phyloP scores from a whole-genome alignment of 2,329 filamentous ascomycete genomes.

The Botrytis fabae region DNA sequence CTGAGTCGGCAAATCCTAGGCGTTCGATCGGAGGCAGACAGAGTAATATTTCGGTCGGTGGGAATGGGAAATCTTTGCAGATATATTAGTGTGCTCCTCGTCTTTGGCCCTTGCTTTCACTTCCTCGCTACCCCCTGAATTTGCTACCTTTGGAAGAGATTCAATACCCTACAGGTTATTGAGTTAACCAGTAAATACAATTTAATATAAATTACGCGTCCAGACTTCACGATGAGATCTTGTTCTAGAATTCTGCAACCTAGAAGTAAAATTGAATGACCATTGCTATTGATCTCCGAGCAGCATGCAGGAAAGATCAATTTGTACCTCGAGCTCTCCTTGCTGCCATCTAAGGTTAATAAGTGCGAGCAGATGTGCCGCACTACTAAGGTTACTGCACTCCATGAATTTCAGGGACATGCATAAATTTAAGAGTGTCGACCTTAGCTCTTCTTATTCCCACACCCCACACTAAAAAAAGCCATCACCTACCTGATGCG shows the following conservation, averaged over 20 bases:
- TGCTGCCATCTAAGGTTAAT: too few species aligned
- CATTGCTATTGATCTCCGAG: neutral
- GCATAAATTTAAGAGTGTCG: neutral
- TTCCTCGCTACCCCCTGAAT: too few species aligned
- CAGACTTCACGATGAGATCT: neutral
- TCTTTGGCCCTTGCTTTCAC: neutral
- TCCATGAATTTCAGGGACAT: neutral
- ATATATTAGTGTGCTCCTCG: neutral
- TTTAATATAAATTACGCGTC: neutral
- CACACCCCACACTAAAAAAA: constrained; percentile 9
- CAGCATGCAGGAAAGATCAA: neutral
- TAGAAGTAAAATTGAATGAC: too few species aligned
- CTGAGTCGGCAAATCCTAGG: neutral
- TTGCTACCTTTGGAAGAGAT: neutral
- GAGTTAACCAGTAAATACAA: neutral
- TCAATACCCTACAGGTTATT: neutral
- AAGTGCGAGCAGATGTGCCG: too few species aligned
- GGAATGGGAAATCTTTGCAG: constrained; percentile 18
- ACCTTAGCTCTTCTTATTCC: constrained; percentile 4
- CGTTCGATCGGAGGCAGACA: constrained; percentile 10
- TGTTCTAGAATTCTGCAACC: neutral
- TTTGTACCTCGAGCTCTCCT: too few species aligned
- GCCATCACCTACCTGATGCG: neutral
- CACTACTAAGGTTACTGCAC: too few species aligned
- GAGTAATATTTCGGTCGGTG: constrained; percentile 18